Percentiles rank a stretch among this genome's conserved stretches.
Evolutionary conservation across 345 rosid species (phyloP).

Genomic region (Linum lewisii): DNA sequence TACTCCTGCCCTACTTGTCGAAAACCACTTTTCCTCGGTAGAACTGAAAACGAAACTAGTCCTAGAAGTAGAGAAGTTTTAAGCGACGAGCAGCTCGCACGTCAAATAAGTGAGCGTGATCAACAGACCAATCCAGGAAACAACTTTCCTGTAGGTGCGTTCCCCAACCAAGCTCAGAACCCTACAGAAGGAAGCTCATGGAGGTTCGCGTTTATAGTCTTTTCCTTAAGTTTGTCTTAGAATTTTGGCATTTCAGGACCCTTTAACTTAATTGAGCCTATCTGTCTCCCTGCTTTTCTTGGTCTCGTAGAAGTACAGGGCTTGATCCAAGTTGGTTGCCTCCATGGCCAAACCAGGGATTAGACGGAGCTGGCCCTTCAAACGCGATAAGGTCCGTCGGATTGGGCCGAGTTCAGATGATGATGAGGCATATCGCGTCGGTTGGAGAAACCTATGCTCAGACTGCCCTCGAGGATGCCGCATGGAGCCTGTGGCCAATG

Average conservation of each 20-base stretch:
- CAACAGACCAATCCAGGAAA: slow-evolving; percentile 42
- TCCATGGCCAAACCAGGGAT: slow-evolving; percentile 63
- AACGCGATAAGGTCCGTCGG: slow-evolving; percentile 70
- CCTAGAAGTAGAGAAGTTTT: slow-evolving; percentile 38
- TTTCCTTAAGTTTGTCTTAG: not conserved
- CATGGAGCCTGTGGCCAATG: slow-evolving; percentile 89
- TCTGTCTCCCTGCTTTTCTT: slow-evolving; percentile 10
- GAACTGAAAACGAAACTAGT: slow-evolving; percentile 52
- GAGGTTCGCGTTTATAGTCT: slow-evolving; percentile 45
- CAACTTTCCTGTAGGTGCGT: slow-evolving; percentile 49
- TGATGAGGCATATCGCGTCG: slow-evolving; percentile 99
- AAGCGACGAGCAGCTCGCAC: slow-evolving; percentile 73
- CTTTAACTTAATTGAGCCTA: not conserved
- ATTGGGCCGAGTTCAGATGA: slow-evolving; percentile 84
- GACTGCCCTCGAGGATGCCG: slow-evolving; percentile 73
- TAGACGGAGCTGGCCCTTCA: slow-evolving; percentile 90
- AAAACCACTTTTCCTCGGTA: slow-evolving; percentile 76
- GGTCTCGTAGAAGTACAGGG: slow-evolving; percentile 55
- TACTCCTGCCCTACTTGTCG: slow-evolving; percentile 98
- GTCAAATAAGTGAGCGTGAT: slow-evolving; percentile 52
- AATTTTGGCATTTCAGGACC: not conserved
- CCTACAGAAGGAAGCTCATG: slow-evolving; percentile 60
- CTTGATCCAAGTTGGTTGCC: slow-evolving; percentile 72
- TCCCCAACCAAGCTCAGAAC: slow-evolving; percentile 55
- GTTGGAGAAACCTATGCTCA: slow-evolving; percentile 92